Base-by-base conservation (phyloP, 805 yeast species). In the Candida koratica region DNA sequence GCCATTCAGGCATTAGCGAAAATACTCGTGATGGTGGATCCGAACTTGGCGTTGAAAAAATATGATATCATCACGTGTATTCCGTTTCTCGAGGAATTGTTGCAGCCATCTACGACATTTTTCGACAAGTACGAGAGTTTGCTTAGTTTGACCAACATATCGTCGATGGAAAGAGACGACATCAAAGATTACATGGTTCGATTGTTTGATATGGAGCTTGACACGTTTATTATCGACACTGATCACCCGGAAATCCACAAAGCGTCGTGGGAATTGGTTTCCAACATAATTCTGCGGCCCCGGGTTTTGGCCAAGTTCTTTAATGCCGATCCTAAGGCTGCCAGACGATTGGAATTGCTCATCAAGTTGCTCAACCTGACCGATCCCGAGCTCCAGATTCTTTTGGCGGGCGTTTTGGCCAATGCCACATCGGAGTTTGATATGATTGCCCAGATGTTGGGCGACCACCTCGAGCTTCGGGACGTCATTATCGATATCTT, bases 61-160 rank as follows among this genome's bases (percentile, higher is more conserved):
- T 59, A 54, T 33, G 30, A 30, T 22, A 22, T 40, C 6, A 70
- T 67, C 23, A 63, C 74, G 0, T 54, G 70, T 16, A 48, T 74
- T 7, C 75, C 77, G 0, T 75, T 74, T 41, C 52, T 77, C 28
- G 63, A 73, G 19, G 75, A 73, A 34, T 49, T 71, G 6, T 40
- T 74, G 16, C 70, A 71, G 2, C 69, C 56, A 1, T 55, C 54
- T 31, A 44, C 53, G 5, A 55, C 67, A 1, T 43, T 45, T 3
- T 45, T 69, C 10, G 81, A 75, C 39, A 66, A 70, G 14, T 73
- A 70, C 45, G 82, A 79, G 47, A 61, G 79, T 0, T 57, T 84
- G 25, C 51, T 80, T 15, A 85, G 89, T 0, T 63, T 84, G 18
- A 84, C 90, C 1, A 84, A 84, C 53, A 45, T 81, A 6, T 73